phyloP scores from a whole-genome alignment of 345 rosid genomes.

The Iberis pinnata region DNA sequence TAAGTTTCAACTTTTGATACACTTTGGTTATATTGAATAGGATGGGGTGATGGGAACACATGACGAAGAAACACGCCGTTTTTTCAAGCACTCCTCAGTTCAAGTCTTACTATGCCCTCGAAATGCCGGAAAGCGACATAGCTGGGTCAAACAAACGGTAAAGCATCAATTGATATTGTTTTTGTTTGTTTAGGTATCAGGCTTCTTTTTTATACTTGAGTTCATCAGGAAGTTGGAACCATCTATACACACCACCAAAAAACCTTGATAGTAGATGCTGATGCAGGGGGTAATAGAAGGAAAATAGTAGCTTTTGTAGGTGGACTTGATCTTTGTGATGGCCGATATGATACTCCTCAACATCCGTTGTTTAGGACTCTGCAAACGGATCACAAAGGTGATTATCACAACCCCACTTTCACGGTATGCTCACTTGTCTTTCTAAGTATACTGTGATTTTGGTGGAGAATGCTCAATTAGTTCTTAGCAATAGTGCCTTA shows the following conservation, averaged over 20 bases:
- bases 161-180: conserved; percentile 4
- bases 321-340: conserved; percentile 91
- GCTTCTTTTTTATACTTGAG: no score
- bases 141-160: conserved; percentile 80
- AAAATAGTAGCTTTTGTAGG: conserved; percentile 85
- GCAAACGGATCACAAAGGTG: conserved; percentile 60
- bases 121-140: conserved; percentile 78
- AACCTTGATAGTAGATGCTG: conserved; percentile 82
- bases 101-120: conserved; percentile 85
- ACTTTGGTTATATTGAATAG: conserved; percentile 29
- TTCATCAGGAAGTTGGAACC: conserved; percentile 82
- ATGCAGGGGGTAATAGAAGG: conserved; percentile 57
- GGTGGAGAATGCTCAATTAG: no score
- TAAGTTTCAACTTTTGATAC: no score
- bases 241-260: conserved; percentile 95
- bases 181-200: no score
- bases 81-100: conserved; percentile 93
- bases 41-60: conserved; percentile 82
- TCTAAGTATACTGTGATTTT: no score
- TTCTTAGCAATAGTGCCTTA: no score
- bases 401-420: conserved; percentile 74
- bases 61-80: conserved; percentile 83
- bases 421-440: no score
- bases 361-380: conserved; percentile 68
- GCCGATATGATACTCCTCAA: conserved; percentile 95